phyloP scores from a whole-genome alignment of 2,329 filamentous ascomycete genomes.

The Talaromyces sp. region DNA sequence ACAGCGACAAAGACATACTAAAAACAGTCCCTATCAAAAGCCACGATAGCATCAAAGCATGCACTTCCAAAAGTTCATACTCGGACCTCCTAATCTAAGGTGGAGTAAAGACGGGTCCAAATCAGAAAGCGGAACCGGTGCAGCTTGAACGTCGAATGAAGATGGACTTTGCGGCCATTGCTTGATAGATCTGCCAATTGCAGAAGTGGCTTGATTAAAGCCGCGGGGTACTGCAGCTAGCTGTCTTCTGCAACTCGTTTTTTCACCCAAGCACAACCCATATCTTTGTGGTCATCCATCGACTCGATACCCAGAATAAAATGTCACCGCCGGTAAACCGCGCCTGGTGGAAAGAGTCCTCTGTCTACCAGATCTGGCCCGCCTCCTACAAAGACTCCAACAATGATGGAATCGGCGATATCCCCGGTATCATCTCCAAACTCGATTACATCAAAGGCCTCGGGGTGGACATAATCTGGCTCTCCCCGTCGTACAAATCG shows the following conservation, averaged over 20 bases:
- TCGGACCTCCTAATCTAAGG: neutral
- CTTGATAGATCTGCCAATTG: neutral
- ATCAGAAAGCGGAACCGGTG: neutral
- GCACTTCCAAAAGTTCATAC: too few species aligned
- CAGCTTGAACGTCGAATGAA: slow-evolving; percentile 2
- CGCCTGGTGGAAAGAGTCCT: slow-evolving; percentile 58
- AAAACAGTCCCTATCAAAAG: neutral
- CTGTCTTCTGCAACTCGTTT: neutral
- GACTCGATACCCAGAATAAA: neutral
- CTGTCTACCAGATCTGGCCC: slow-evolving; percentile 60
- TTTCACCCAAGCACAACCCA: neutral
- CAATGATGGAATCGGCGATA: slow-evolving; percentile 59
- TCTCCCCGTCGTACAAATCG: slow-evolving; percentile 50
- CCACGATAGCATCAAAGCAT: neutral
- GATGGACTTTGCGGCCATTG: neutral
- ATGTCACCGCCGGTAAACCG: slow-evolving; percentile 24
- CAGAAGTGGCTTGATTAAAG: neutral
- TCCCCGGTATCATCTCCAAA: slow-evolving; percentile 62
- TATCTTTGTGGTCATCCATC: neutral
- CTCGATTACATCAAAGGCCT: slow-evolving; percentile 62
- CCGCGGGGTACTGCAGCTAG: neutral
- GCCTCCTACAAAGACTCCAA: slow-evolving; percentile 55
- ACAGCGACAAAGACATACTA: too few species aligned
- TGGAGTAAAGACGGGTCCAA: neutral
- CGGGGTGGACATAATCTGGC: slow-evolving; percentile 62